phyloP scores from a whole-genome alignment of 192 early-diverging fungal genomes.

The Chytriomyces hyalinus region DNA sequence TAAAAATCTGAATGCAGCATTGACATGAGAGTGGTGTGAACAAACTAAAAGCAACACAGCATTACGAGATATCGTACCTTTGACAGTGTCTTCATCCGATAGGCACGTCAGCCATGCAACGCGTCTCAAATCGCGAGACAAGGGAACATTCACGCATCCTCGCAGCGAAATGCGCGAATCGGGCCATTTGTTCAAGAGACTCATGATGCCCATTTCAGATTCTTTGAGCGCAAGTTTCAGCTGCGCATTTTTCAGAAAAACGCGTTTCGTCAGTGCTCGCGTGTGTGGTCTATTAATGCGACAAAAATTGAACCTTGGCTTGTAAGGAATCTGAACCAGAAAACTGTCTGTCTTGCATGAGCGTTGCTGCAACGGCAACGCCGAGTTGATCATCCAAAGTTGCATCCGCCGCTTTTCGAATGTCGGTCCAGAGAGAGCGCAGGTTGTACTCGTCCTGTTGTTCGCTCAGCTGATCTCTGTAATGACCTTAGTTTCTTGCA shows the following conservation, averaged over 20 bases:
- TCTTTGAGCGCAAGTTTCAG: conserved; percentile 32
- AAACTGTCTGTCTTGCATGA: neutral
- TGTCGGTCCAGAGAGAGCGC: conserved; percentile 13
- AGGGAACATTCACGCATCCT: conserved; percentile 29
- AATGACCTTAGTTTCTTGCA: too few species aligned
- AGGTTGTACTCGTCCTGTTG: too few species aligned
- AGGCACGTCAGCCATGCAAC: conserved; percentile 29
- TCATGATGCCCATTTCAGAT: conserved; percentile 28
- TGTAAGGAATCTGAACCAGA: conserved; percentile 23
- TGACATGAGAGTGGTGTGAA: neutral
- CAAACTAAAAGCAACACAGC: neutral
- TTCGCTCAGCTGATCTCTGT: too few species aligned
- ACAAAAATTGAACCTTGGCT: conserved; percentile 8
- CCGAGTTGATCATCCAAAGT: conserved; percentile 26
- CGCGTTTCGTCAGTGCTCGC: neutral
- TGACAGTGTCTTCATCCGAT: conserved; percentile 30
- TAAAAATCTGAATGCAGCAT: conserved; percentile 10
- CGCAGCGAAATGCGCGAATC: conserved; percentile 24
- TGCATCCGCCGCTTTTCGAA: conserved; percentile 24
- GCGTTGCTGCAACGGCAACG: conserved; percentile 3
- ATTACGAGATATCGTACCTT: conserved; percentile 13
- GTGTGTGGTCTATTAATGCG: neutral
- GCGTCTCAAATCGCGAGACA: conserved; percentile 19
- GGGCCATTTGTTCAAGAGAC: conserved; percentile 16
- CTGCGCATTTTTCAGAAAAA: neutral